Evolutionary conservation across 495 filamentous ascomycete species (phyloP).

Genomic region (Recurvomyces mirabilis): DNA sequence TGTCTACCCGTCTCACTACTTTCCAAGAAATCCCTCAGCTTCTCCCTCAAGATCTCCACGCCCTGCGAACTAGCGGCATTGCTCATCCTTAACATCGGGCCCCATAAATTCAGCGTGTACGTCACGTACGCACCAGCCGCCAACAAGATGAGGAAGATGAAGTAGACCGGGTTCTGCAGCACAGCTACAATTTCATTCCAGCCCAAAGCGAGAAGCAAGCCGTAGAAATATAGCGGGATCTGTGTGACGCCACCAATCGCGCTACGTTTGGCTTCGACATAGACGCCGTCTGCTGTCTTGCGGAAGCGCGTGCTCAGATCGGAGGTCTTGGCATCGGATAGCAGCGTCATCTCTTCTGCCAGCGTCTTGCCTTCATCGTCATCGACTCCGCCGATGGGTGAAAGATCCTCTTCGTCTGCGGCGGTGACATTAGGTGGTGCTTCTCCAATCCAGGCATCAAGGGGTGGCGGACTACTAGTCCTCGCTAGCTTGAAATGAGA

Average conservation of each 20-base stretch:
- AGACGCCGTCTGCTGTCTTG: slow-evolving; percentile 93
- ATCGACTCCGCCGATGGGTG: slow-evolving; percentile 79
- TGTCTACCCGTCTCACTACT: slow-evolving; percentile 66
- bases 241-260: slow-evolving; percentile 92
- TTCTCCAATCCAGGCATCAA: slow-evolving; percentile 69
- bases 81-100: slow-evolving; percentile 87
- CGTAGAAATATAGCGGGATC: slow-evolving; percentile 91
- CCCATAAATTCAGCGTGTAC: slow-evolving; percentile 86
- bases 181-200: slow-evolving; percentile 97
- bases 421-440: slow-evolving; percentile 63
- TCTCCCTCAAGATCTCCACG: slow-evolving; percentile 77
- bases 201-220: slow-evolving; percentile 71
- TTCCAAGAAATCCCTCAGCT: slow-evolving; percentile 76
- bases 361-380: slow-evolving; percentile 87
- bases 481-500: slow-evolving; percentile 65
- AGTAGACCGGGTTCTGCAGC: slow-evolving; percentile 82
- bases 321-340: slow-evolving; percentile 74
- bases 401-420: slow-evolving; percentile 80
- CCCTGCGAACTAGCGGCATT: slow-evolving; percentile 81
- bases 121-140: slow-evolving; percentile 72
- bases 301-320: slow-evolving; percentile 92
- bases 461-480: slow-evolving; percentile 62
- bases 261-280: slow-evolving; percentile 91
- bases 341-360: slow-evolving; percentile 90
- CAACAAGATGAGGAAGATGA: slow-evolving; percentile 70